A percentile compares a stretch with the other conserved stretches of the same genome.
Evolutionary conservation across 495 filamentous ascomycete species (phyloP).

Genomic region (Sporormia fimetaria): DNA sequence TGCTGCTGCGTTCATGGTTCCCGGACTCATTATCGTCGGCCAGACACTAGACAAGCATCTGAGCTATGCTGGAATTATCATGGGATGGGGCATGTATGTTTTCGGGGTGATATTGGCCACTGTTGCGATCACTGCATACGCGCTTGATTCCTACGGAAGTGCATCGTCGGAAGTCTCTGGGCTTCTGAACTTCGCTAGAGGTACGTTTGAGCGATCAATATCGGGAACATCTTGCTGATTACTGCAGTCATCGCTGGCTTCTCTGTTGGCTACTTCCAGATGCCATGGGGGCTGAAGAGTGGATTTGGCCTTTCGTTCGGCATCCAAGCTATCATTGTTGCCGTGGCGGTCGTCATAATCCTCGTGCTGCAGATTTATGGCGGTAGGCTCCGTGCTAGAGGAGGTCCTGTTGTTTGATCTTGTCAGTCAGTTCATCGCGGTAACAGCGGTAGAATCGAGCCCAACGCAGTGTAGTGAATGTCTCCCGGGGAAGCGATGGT

Average conservation of each 20-base stretch:
- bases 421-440: no score
- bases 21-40: constrained; percentile 44
- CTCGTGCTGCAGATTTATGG: constrained; percentile 38
- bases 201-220: constrained; percentile 2
- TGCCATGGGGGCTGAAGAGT: constrained; percentile 33
- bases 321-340: constrained; percentile 40
- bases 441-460: no score
- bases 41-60: constrained; percentile 42
- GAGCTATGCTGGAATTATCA: constrained; percentile 45
- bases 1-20: constrained; percentile 40
- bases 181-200: constrained; percentile 39
- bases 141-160: constrained; percentile 49
- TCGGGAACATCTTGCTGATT: constrained; percentile 24
- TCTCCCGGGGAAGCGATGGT: no score
- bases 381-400: constrained; percentile 33
- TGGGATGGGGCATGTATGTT: constrained; percentile 47
- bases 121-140: constrained; percentile 48
- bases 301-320: constrained; percentile 35
- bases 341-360: constrained; percentile 35
- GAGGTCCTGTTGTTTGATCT: constrained; percentile 19
- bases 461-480: no score
- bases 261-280: constrained; percentile 26
- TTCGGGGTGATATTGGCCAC: constrained; percentile 57
- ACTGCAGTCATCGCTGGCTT: constrained; percentile 25
- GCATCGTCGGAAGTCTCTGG: constrained; percentile 46